Conservation (phyloP, 2,329 filamentous ascomycete species). For the Sporothrix sp. region DNA sequence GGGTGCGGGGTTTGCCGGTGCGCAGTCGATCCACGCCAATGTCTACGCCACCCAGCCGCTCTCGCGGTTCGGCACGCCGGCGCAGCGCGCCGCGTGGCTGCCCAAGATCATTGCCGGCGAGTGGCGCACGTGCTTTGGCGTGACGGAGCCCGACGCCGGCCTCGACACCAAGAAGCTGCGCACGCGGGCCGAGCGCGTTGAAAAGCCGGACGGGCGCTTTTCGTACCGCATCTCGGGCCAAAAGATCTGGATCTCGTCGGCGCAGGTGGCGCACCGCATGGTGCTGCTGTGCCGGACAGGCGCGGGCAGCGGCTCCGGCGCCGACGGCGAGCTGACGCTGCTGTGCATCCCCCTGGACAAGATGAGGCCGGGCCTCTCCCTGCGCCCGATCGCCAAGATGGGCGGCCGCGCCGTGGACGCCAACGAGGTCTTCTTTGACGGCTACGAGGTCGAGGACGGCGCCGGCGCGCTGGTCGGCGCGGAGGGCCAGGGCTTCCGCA, state of each 20-base stretch:
- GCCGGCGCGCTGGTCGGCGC: conserved; percentile 57
- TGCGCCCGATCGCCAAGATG: conserved; percentile 75
- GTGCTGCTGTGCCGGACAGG: conserved; percentile 65
- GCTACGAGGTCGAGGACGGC: conserved; percentile 51
- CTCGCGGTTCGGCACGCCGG: conserved; percentile 58
- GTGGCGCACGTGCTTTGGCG: conserved; percentile 68
- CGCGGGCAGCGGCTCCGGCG: not conserved
- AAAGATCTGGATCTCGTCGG: conserved; percentile 85
- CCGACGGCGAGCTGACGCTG: conserved; percentile 58
- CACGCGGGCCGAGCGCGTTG: conserved; percentile 48
- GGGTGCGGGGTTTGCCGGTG: conserved; percentile 68
- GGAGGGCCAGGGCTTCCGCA: conserved; percentile 69
- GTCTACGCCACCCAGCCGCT: conserved; percentile 70
- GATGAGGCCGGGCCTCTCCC: conserved; percentile 46
- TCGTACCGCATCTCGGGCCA: conserved; percentile 63
- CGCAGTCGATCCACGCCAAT: conserved; percentile 53
- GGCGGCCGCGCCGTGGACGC: conserved; percentile 73
- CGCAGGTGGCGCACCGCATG: conserved; percentile 76
- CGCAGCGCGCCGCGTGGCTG: conserved; percentile 55
- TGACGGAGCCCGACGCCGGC: conserved; percentile 75
- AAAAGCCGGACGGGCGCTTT: conserved; percentile 30
- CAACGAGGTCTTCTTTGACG: conserved; percentile 82
- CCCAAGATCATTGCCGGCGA: conserved; percentile 62
- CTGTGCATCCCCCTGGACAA: conserved; percentile 73
- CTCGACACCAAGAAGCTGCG: conserved; percentile 65